These are phyloP conservation scores for Metschnikowia gruessii DNA, from an alignment of 805 yeast species.

Conservation along the genomic window DNA sequence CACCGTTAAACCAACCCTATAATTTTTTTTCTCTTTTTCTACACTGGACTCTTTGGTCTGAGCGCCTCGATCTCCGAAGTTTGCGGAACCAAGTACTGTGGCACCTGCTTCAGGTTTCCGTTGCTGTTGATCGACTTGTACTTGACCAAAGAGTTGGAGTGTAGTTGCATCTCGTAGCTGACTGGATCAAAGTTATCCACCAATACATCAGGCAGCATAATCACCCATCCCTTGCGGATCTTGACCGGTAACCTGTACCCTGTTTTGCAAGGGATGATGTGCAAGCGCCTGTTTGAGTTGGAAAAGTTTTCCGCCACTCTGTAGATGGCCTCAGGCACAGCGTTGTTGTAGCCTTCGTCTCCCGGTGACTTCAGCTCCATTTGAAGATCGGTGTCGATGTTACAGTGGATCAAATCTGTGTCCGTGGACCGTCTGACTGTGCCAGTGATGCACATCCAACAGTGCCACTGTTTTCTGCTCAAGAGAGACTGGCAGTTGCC, in stretches of 20 bases:
- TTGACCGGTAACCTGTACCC: constrained; percentile 63
- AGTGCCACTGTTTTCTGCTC: constrained; percentile 87
- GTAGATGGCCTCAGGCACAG: constrained; percentile 70
- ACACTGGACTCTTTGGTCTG: constrained; percentile 77
- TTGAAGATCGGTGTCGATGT: constrained; percentile 83
- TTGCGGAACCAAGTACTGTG: constrained; percentile 56
- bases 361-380: constrained; percentile 45
- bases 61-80: constrained; percentile 71
- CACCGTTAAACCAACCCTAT: not conserved
- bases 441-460: constrained; percentile 97
- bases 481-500: constrained; percentile 39
- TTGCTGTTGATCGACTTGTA: constrained; percentile 15
- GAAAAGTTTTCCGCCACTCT: constrained; percentile 86
- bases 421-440: constrained; percentile 86
- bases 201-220: constrained; percentile 79
- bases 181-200: constrained; percentile 58
- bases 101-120: constrained; percentile 34
- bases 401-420: constrained; percentile 83
- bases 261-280: constrained; percentile 73
- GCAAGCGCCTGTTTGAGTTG: constrained; percentile 75
- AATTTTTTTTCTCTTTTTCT: not conserved
- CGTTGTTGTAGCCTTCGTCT: constrained; percentile 18
- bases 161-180: constrained; percentile 31
- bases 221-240: constrained; percentile 86
- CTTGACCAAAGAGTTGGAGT: constrained; percentile 31